Evolutionary conservation across 495 filamentous ascomycete genomes (phyloP).

Genomic region (Lepraria neglecta): DNA sequence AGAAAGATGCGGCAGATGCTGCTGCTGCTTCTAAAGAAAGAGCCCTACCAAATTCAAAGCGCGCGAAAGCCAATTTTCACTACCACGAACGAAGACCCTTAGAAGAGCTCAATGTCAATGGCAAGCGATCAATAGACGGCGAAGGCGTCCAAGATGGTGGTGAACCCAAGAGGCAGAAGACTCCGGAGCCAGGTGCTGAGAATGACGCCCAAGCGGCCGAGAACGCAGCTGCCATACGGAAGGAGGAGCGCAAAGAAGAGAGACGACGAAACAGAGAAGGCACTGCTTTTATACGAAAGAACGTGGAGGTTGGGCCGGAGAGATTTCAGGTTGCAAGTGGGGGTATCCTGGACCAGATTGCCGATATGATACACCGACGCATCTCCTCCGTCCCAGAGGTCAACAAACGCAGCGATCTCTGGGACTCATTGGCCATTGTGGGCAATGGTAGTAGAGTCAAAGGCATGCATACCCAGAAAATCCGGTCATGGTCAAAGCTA

Average conservation of each 20-base stretch:
- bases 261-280: constrained; percentile 41
- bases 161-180: constrained; percentile 40
- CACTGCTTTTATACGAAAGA: constrained; percentile 46
- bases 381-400: constrained; percentile 73
- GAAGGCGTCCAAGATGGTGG: constrained; percentile 33
- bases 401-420: constrained; percentile 72
- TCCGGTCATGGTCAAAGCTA: not conserved
- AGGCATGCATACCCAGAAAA: constrained; percentile 43
- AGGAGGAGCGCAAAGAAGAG: constrained; percentile 36
- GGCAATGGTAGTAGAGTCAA: constrained; percentile 81
- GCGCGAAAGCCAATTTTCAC: constrained; percentile 67
- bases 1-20: constrained; percentile 39
- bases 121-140: constrained; percentile 36
- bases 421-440: constrained; percentile 83
- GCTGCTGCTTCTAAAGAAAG: constrained; percentile 37
- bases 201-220: constrained; percentile 26
- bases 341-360: constrained; percentile 69
- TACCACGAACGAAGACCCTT: constrained; percentile 68
- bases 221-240: constrained; percentile 22
- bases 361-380: constrained; percentile 71
- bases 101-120: constrained; percentile 47
- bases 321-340: constrained; percentile 75
- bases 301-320: constrained; percentile 82
- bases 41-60: constrained; percentile 75
- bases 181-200: constrained; percentile 29